Evolutionary conservation across 306 rosid species (phyloP).

Genomic region (Casuarina cunninghamiana): DNA sequence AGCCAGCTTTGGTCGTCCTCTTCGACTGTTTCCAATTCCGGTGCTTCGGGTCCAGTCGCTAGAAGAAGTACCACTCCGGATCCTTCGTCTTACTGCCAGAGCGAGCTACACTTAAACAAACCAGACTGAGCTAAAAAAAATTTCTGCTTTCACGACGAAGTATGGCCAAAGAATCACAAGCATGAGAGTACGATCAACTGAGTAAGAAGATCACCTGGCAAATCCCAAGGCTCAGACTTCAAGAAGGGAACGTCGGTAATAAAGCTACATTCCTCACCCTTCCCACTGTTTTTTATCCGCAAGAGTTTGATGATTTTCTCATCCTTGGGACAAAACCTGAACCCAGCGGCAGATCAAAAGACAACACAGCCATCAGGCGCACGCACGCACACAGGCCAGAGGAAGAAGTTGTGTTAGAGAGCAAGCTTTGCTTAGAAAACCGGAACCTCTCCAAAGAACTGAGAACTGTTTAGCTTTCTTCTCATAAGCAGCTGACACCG

Average conservation of each 20-base stretch:
- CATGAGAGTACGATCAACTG: background rate
- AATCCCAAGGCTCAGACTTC: constrained; percentile 92
- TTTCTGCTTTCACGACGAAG: background rate
- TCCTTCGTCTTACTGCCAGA: constrained; percentile 69
- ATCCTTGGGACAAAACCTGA: constrained; percentile 80
- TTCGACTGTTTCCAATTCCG: constrained; percentile 76
- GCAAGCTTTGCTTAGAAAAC: background rate
- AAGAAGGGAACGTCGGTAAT: constrained; percentile 84
- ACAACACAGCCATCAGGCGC: constrained; percentile 33
- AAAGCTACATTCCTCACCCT: constrained; percentile 47
- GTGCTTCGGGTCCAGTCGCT: constrained; percentile 55
- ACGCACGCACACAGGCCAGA: background rate
- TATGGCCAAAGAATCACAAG: background rate
- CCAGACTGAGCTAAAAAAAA: background rate
- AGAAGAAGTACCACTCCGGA: constrained; percentile 95
- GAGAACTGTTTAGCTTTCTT: no score
- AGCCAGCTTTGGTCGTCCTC: constrained; percentile 76
- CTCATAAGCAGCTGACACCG: no score
- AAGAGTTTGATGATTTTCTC: constrained; percentile 77
- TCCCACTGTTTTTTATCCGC: constrained; percentile 71
- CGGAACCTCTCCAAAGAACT: no score
- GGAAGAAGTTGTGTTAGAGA: background rate
- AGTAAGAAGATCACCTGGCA: constrained; percentile 58
- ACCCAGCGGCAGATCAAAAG: constrained; percentile 68
- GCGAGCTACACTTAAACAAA: constrained; percentile 40